These are phyloP conservation scores for Microbotryum violaceum DNA, from an alignment of 1,284 basidiomycete genomes.

Conservation along the genomic window DNA sequence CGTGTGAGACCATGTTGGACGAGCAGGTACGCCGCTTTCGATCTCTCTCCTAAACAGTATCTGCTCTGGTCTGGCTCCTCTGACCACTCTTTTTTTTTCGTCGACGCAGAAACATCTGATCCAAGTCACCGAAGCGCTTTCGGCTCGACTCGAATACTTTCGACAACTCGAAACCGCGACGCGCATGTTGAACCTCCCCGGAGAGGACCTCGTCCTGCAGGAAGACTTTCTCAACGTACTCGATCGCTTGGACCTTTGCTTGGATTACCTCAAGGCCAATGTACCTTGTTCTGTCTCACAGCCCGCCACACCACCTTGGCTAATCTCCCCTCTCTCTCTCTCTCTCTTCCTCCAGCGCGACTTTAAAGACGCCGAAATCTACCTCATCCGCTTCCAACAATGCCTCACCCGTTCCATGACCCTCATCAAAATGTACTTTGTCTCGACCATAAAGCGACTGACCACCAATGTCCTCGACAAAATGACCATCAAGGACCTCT, in stretches of 20 bases:
- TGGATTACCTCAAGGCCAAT: constrained; percentile 75
- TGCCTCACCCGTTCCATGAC: constrained; percentile 95
- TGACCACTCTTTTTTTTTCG: neutral
- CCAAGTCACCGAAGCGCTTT: constrained; percentile 68
- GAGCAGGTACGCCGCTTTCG: constrained; percentile 58
- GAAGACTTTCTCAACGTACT: constrained; percentile 89
- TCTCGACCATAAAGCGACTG: constrained; percentile 62
- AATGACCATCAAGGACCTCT: constrained; percentile 58
- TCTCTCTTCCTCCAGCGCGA: constrained; percentile 53
- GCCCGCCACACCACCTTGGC: neutral
- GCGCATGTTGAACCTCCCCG: constrained; percentile 82
- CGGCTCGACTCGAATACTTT: constrained; percentile 74
- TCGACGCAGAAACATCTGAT: constrained; percentile 58
- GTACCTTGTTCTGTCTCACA: constrained; percentile 50
- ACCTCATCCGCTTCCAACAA: constrained; percentile 85
- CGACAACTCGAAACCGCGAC: constrained; percentile 82
- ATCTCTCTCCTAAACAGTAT: too few species aligned
- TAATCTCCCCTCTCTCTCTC: neutral
- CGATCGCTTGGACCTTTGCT: constrained; percentile 80
- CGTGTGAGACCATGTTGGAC: constrained; percentile 77
- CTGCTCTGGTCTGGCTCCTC: neutral
- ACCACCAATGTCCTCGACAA: constrained; percentile 64
- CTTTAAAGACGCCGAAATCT: constrained; percentile 81
- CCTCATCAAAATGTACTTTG: constrained; percentile 87
- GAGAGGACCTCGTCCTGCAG: constrained; percentile 76